Evolutionary conservation across 805 yeast genomes (phyloP), one percentile per base, ranked within the genome.

Genomic region (Jamesozyma rosinii): DNA sequence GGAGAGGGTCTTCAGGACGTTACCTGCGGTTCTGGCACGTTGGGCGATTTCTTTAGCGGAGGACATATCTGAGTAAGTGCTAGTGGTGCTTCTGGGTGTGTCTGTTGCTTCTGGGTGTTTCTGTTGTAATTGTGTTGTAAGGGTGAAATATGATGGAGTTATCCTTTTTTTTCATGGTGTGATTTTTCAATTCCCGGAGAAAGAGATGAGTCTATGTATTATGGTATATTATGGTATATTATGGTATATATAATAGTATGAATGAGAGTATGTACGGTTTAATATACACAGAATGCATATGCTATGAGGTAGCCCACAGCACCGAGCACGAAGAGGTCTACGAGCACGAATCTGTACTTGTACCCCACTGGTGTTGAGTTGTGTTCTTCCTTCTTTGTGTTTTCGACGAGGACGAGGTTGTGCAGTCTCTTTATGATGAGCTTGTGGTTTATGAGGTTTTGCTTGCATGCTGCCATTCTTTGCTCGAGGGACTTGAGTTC

Each of bases 21-120:
- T 80, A 40, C 95, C 88, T 4, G 97, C 90, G n/a, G 66, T 53
- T 54, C 83, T 86, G 9, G 97, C 95, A 17, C 73, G 74, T 52
- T 66, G 76, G 2, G 98, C 97, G 37, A 89, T 83, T 40, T 72
- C 66, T 63, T 81, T 89, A 18, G 92, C 48, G 11, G 46, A 14
- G 17, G 52, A 44, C 49, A 47, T 44, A n/a, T n/a, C n/a, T n/a
- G n/a, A n/a, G n/a, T n/a, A n/a, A n/a, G n/a, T n/a, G n/a, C n/a
- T n/a, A n/a, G n/a, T n/a, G n/a, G n/a, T n/a, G n/a, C n/a, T n/a
- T n/a, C n/a, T n/a, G n/a, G n/a, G n/a, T n/a, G n/a, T n/a, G n/a
- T n/a, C n/a, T n/a, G n/a, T n/a, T n/a, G n/a, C n/a, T n/a, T n/a
- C n/a, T n/a, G n/a, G n/a, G n/a, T n/a, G n/a, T n/a, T n/a, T n/a